phyloP scores from a whole-genome alignment of 345 rosid species.

The Ricinus communis region DNA sequence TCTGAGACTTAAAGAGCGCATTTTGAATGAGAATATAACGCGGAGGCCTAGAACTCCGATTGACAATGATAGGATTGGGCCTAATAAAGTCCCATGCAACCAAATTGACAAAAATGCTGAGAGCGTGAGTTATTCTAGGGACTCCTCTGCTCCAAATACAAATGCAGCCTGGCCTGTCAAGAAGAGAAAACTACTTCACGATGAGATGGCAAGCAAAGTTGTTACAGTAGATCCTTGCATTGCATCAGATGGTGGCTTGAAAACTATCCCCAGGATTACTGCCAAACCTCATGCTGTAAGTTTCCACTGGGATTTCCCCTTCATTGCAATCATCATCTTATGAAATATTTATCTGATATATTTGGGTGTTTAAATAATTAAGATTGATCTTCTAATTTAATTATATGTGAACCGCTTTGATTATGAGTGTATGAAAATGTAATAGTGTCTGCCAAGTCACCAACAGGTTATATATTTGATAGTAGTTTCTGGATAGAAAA shows the following conservation, averaged over 20 bases:
- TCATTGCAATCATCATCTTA: neutral
- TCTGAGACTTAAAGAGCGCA: constrained; percentile 22
- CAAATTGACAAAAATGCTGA: constrained; percentile 15
- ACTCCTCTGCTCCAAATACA: constrained; percentile 18
- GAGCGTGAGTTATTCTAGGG: constrained; percentile 16
- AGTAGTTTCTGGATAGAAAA: neutral
- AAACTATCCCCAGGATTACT: constrained; percentile 19
- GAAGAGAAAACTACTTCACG: constrained; percentile 38
- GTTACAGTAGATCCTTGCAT: constrained; percentile 15
- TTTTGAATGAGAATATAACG: constrained; percentile 11
- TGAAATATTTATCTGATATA: neutral
- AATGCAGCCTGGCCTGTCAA: constrained; percentile 28
- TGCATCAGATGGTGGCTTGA: constrained; percentile 19
- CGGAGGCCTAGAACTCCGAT: constrained; percentile 17
- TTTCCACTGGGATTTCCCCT: neutral
- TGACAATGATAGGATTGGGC: neutral
- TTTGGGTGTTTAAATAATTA: neutral
- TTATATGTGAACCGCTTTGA: neutral
- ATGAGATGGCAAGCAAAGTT: constrained; percentile 8
- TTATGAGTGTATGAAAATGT: neutral
- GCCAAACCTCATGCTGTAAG: constrained; percentile 35
- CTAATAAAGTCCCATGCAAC: neutral
- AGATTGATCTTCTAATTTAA: neutral
- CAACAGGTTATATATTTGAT: neutral
- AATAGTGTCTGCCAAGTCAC: neutral